phyloP scores from a whole-genome alignment of 306 rosid genomes.

The Mimosa pudica region DNA sequence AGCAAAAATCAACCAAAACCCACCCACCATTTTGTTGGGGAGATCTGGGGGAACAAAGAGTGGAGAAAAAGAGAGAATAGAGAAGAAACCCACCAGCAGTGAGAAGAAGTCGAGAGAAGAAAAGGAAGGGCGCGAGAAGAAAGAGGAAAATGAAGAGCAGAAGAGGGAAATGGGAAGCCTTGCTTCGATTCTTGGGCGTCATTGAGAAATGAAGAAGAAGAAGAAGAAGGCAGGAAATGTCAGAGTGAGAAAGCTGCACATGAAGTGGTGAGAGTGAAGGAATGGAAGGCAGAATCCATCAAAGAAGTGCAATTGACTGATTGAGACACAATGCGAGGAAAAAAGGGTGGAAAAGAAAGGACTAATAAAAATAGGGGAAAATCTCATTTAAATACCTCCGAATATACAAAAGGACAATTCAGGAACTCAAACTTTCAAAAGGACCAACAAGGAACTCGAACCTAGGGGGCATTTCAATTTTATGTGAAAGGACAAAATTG shows the following conservation, averaged over 20 bases:
- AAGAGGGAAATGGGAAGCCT: constrained; percentile 61
- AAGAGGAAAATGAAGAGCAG: constrained; percentile 53
- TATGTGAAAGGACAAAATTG: no score
- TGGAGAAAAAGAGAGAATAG: not conserved
- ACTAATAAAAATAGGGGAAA: not conserved
- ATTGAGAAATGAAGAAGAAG: constrained; percentile 33
- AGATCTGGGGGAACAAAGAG: constrained; percentile 25
- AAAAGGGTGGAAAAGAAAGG: not conserved
- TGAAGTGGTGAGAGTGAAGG: not conserved
- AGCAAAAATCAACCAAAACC: not conserved
- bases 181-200: constrained; percentile 63
- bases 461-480: no score
- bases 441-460: no score
- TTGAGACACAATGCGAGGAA: not conserved
- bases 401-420: no score
- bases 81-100: constrained; percentile 54
- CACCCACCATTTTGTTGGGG: not conserved
- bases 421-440: no score
- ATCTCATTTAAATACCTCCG: no score
- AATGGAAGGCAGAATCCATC: constrained; percentile 22
- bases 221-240: not conserved
- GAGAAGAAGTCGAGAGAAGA: constrained; percentile 61
- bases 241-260: constrained; percentile 34
- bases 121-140: constrained; percentile 62
- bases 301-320: constrained; percentile 3